phyloP scores from a whole-genome alignment of 768 basidiomycete species.

The Lanmaoa pseudosensibilis region DNA sequence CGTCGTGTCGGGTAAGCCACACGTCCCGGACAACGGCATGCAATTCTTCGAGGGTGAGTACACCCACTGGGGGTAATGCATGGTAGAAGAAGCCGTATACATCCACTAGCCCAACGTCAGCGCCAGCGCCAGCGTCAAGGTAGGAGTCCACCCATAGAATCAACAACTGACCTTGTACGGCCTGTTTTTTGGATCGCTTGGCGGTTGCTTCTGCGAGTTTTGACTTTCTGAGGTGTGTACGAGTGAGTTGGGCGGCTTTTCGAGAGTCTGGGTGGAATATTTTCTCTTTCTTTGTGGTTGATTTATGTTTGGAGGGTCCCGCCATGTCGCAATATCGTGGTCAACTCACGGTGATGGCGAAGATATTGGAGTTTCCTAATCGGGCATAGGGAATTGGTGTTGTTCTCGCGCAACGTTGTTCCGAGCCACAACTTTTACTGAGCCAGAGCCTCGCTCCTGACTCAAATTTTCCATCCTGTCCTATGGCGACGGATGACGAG shows the following conservation, averaged over 20 bases:
- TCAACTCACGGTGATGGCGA: no score
- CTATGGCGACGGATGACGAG: no score
- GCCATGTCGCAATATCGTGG: not conserved
- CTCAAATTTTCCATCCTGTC: no score
- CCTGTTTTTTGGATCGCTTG: slow-evolving; percentile 58
- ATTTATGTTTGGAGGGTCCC: slow-evolving; percentile 20
- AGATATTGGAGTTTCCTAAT: no score
- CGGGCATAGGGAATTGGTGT: no score
- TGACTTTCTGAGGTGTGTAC: slow-evolving; percentile 65
- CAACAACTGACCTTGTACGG: slow-evolving; percentile 45
- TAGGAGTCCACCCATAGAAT: not conserved
- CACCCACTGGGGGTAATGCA: slow-evolving; percentile 58
- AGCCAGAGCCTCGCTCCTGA: no score
- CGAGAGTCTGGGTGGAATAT: slow-evolving; percentile 81
- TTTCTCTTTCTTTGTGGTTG: slow-evolving; percentile 65
- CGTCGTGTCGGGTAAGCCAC: slow-evolving; percentile 75
- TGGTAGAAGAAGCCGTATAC: slow-evolving; percentile 76
- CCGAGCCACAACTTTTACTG: no score
- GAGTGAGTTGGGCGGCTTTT: slow-evolving; percentile 74
- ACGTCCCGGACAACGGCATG: slow-evolving; percentile 63
- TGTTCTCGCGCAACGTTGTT: no score
- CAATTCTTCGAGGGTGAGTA: slow-evolving; percentile 61
- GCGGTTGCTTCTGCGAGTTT: slow-evolving; percentile 58
- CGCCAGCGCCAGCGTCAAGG: not conserved
- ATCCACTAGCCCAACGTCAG: slow-evolving; percentile 47